Conservation (phyloP, 1,284 basidiomycete species). For the Tilletia indica region DNA sequence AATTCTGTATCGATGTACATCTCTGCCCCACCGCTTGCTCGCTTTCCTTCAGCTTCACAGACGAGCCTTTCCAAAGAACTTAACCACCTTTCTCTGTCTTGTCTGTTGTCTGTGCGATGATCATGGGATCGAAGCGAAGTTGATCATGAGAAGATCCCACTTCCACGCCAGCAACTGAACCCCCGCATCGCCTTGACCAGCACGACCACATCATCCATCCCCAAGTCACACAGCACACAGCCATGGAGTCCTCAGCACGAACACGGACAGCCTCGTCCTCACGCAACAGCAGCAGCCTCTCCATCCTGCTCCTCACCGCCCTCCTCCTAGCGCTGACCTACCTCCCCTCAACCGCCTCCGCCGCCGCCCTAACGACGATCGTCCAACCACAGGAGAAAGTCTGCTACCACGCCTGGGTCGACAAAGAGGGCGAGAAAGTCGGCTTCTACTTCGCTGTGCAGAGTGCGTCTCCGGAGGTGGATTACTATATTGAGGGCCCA, state of each 20-base stretch:
- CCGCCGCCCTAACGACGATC: conserved; percentile 79
- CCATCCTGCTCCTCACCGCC: background rate
- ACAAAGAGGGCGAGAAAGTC: conserved; percentile 86
- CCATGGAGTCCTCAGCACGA: background rate
- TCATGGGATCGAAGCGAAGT: too few relatives aligned
- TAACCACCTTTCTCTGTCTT: too few relatives aligned
- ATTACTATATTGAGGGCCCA: conserved; percentile 89
- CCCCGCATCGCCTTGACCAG: too few relatives aligned
- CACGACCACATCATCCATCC: too few relatives aligned
- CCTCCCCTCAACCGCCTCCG: conserved; percentile 24
- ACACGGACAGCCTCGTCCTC: background rate
- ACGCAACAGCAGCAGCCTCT: background rate
- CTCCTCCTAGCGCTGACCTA: background rate
- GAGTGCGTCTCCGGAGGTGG: conserved; percentile 93
- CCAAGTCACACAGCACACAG: too few relatives aligned
- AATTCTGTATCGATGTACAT: too few relatives aligned
- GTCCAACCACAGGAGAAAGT: conserved; percentile 79
- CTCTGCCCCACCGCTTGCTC: too few relatives aligned
- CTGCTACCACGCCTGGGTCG: conserved; percentile 97
- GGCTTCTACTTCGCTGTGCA: conserved; percentile 76
- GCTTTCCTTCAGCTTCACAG: too few relatives aligned
- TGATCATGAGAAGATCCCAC: too few relatives aligned
- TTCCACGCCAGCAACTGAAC: too few relatives aligned
- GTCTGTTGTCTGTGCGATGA: too few relatives aligned
- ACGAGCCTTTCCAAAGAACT: too few relatives aligned